phyloP scores from a whole-genome alignment of 768 basidiomycete genomes.

The Amanita rimosa region DNA sequence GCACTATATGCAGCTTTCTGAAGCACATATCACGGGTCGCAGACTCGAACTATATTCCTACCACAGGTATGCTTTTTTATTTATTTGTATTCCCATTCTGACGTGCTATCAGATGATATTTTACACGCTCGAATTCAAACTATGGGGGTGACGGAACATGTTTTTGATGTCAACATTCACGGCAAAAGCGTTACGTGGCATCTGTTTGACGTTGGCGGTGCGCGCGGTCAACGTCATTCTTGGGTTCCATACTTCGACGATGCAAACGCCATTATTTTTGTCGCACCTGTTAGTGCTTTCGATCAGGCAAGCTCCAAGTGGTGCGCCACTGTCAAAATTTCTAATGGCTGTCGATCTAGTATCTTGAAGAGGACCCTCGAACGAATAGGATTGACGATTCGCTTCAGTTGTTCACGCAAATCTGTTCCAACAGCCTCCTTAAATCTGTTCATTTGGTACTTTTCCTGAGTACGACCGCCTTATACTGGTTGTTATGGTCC shows the following conservation, averaged over 20 bases:
- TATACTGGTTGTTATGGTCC: constrained; percentile 3
- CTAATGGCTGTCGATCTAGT: constrained; percentile 28
- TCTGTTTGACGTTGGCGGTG: constrained; percentile 63
- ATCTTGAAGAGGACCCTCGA: constrained; percentile 77
- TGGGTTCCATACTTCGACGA: constrained; percentile 76
- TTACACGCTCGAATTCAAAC: constrained; percentile 86
- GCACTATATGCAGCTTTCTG: constrained; percentile 46
- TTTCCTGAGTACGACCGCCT: constrained; percentile 38
- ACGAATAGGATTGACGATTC: constrained; percentile 85
- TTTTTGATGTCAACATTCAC: constrained; percentile 73
- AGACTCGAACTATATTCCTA: constrained; percentile 57
- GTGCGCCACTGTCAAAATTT: not conserved
- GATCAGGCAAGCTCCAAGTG: constrained; percentile 41
- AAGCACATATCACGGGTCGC: constrained; percentile 65
- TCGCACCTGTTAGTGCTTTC: constrained; percentile 70
- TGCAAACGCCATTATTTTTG: constrained; percentile 72
- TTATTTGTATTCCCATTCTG: constrained; percentile 16
- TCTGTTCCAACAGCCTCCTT: constrained; percentile 71
- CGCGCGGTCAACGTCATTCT: constrained; percentile 59
- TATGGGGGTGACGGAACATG: constrained; percentile 79
- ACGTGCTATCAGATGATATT: constrained; percentile 55
- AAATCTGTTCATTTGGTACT: constrained; percentile 55
- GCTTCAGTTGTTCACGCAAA: constrained; percentile 77
- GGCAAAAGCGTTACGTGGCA: constrained; percentile 70
- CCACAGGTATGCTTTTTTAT: constrained; percentile 39